These are phyloP conservation scores for Perkinsus olseni DNA, from an alignment of 169 alveolate species.

Conservation along the genomic window DNA sequence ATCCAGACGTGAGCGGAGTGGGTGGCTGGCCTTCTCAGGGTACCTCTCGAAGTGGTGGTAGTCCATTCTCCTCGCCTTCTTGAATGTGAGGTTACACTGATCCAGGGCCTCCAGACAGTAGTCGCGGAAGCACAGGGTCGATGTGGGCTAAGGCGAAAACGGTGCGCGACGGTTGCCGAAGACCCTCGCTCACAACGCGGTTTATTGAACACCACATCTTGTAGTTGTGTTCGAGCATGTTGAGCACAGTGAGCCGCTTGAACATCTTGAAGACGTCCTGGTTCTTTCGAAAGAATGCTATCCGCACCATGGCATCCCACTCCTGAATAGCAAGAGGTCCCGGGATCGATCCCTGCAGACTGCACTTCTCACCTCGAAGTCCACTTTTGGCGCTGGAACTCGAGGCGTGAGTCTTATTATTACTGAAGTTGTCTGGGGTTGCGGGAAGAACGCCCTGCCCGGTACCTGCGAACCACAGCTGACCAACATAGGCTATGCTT, in stretches of 20 bases:
- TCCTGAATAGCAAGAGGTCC: constrained; percentile 71
- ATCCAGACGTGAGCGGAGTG: background rate
- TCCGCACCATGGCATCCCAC: constrained; percentile 94
- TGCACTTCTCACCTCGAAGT: background rate
- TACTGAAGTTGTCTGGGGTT: background rate
- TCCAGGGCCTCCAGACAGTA: background rate
- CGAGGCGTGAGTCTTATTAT: background rate
- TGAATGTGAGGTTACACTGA: background rate
- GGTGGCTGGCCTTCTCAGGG: background rate
- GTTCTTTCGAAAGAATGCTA: constrained; percentile 90
- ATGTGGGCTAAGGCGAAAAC: background rate
- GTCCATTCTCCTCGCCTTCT: background rate
- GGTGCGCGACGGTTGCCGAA: background rate
- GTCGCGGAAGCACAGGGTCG: background rate
- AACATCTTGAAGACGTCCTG: constrained; percentile 88
- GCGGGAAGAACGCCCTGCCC: background rate
- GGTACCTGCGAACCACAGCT: background rate
- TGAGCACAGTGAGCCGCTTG: constrained; percentile 77
- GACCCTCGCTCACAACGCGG: background rate
- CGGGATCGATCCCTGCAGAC: background rate
- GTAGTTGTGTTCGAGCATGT: constrained; percentile 81
- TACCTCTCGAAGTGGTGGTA: background rate
- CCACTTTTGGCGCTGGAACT: background rate
- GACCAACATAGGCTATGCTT: too few species aligned
- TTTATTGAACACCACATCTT: constrained; percentile 65